Base-by-base conservation (phyloP, 768 basidiomycete species). In the Calvatia gigantea region DNA sequence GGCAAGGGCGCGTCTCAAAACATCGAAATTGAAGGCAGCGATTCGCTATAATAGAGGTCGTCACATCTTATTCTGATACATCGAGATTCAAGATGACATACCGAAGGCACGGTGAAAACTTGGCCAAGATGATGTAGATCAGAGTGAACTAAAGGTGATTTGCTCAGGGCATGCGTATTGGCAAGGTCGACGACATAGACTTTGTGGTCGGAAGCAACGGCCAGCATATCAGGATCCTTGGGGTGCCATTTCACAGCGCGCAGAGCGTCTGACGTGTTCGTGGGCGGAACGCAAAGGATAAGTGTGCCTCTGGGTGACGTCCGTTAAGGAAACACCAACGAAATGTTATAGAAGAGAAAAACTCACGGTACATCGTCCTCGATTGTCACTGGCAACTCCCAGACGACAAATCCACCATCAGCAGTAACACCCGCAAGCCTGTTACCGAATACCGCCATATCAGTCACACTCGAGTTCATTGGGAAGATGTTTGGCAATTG, bases 231-330 rank as follows among this genome's bases (percentile, higher is more conserved):
- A 2, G 82, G 77, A 54, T 92, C 85, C 67, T 87, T 89, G 11
- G 91, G 88, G 62, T 94, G 89, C 91, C 91, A 93, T 67, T 92
- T 92, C 56, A 93, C 91, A 11, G 88, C 82, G 60, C 87, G 88
- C 28, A 93, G 76, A 23, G 84, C 82, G 44, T 87, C 83, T 51
- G 79, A 77, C 28, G 74, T 73, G 38, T 67, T 71, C 7, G 85
- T 75, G 8, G 91, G 88, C 31, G 79, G 75, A 23, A 91, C 79
- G 61, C 88, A 91, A 12, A 91, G 75, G 57, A 89, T 69, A 42
- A 90, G 67, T 50, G 77, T 75, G 33, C 89, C 89, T 46, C 89
- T 90, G 58, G 29, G 64, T 43, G 27, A 56, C 39, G 54, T 38
- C 48, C 58, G 19, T 35, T 39, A 8, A 58, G 19, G 9, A 55